These are phyloP conservation scores for Penicillium chermesinum DNA, from an alignment of 495 filamentous ascomycete genomes.

Conservation along the genomic window DNA sequence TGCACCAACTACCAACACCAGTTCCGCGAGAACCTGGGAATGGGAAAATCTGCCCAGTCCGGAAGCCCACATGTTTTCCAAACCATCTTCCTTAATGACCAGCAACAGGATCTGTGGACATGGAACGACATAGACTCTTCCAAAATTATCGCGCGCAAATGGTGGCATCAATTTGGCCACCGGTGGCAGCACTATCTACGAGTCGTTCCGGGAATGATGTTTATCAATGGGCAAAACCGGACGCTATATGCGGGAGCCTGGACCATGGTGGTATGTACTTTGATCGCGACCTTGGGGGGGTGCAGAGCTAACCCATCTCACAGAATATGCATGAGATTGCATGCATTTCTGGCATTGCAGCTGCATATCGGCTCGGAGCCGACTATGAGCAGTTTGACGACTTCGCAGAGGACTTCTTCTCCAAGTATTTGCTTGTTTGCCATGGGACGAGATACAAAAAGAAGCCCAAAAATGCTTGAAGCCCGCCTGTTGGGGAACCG, in stretches of 20 bases:
- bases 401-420: conserved; percentile 54
- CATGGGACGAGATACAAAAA: conserved; percentile 46
- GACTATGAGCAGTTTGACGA: conserved; percentile 63
- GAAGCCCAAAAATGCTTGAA: conserved; percentile 12
- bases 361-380: conserved; percentile 72
- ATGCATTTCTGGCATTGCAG: conserved; percentile 70
- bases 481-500: too few relatives aligned
- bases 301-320: not conserved
- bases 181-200: conserved; percentile 73
- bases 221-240: conserved; percentile 64
- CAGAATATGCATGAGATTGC: conserved; percentile 80
- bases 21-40: conserved; percentile 52
- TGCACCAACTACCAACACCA: conserved; percentile 82
- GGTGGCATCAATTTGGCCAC: conserved; percentile 87
- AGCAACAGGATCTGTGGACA: conserved; percentile 62
- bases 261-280: conserved; percentile 70
- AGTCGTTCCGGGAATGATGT: conserved; percentile 76
- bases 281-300: too few relatives aligned
- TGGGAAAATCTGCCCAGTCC: conserved; percentile 33
- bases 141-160: conserved; percentile 68
- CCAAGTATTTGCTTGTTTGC: conserved; percentile 49
- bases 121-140: conserved; percentile 61
- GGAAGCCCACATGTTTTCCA: conserved; percentile 70
- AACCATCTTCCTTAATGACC: conserved; percentile 75
- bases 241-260: conserved; percentile 69